Evolutionary conservation across 2,329 filamentous ascomycete species (phyloP).

Genomic region (Xylaria sp.): DNA sequence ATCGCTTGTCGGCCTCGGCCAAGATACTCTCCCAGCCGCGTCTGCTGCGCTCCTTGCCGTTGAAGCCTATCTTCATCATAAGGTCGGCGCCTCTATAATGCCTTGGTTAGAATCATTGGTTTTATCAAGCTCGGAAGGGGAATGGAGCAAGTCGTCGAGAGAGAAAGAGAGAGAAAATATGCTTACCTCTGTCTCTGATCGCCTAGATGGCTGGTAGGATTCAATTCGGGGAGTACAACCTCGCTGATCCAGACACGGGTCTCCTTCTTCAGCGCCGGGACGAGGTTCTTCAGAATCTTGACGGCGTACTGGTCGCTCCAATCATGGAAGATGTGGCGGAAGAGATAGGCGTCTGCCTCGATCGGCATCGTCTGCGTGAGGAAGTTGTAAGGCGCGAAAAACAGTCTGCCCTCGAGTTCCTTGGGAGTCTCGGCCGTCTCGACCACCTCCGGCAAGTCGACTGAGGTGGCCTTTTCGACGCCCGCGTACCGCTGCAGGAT

Average conservation of each 20-base stretch:
- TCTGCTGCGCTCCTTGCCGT: constrained; percentile 39
- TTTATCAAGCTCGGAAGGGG: not conserved
- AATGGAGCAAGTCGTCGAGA: not conserved
- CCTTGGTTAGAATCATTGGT: not conserved
- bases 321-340: constrained; percentile 52
- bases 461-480: constrained; percentile 38
- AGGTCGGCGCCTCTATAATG: constrained; percentile 42
- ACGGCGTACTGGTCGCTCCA: constrained; percentile 51
- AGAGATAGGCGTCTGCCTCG: constrained; percentile 43
- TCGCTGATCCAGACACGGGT: constrained; percentile 44
- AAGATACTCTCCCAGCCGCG: constrained; percentile 39
- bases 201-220: constrained; percentile 15
- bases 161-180: not conserved
- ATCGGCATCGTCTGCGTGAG: constrained; percentile 38
- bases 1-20: constrained; percentile 37
- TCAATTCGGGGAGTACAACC: constrained; percentile 42
- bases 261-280: constrained; percentile 46
- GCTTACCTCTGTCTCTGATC: constrained; percentile 36
- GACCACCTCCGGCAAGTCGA: constrained; percentile 46
- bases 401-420: constrained; percentile 40
- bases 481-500: constrained; percentile 38
- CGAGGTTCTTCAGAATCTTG: constrained; percentile 48
- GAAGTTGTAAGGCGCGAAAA: constrained; percentile 44
- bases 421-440: constrained; percentile 39
- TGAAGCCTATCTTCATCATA: constrained; percentile 40